Base-by-base conservation (phyloP, 257 asterid species). In the Marsdenia floribunda region DNA sequence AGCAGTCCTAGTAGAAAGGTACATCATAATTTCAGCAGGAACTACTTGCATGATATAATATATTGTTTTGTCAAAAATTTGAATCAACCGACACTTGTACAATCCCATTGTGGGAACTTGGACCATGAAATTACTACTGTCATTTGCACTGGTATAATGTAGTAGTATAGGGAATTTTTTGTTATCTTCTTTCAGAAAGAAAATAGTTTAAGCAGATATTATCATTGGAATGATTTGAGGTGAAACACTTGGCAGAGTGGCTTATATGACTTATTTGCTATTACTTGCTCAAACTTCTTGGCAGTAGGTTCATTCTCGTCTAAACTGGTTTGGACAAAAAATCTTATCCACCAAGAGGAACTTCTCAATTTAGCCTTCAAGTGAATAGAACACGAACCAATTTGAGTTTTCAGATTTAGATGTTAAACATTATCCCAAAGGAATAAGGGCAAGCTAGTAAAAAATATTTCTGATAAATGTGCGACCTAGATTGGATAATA, bases 201-300 rank as follows among this genome's bases (percentile, higher is more conserved):
- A 19, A 68, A 71, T 49, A 61, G 75, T 35, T 26, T 10, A 38
- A 29, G 55, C 49, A n/a, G 50, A n/a, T 11, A 21, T 37, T 29
- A 79, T 87, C 84, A 84, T 38, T 83, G 89, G 82, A 76, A 81
- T 49, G 96, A 76, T 78, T 88, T 93, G 73, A 90, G 95, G 85
- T 90, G 98, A 86, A 93, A 93, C 80, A 93, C 80, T 85, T 93
- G 98, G 88, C 98, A 93, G 72, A 86, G 76, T 18, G 95, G 78
- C 82, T 86, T 86, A 76, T 84, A 87, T 0, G 91, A 81, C 68
- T 80, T 86, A 87, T 90, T 87, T 50, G 84, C 73, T 40, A 88
- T 88, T 42, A 90, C 96, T 79, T 89, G 91, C 77, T 93, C 95
- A 40, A 89, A 90, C 83, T 89, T 93, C 93, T 93, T 93, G 19